Percentiles rank a stretch among this genome's conserved stretches.
Conservation (phyloP, 2,329 filamentous ascomycete species). For the Nothophaeocryptopus gaeumannii region DNA sequence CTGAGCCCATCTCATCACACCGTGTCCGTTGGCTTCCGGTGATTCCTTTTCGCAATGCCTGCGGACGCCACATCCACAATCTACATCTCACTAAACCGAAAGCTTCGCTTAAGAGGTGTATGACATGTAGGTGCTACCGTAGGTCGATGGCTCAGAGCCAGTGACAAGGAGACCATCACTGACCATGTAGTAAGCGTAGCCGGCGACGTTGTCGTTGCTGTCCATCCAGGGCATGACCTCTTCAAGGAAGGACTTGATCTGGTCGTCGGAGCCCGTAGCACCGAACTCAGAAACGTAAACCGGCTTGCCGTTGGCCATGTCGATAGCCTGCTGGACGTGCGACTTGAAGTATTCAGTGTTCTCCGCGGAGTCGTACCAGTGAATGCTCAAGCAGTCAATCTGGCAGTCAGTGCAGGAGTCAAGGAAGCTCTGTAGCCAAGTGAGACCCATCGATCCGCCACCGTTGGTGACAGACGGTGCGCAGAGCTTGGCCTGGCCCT, state of each 20-base stretch:
- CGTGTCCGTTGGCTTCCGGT: neutral
- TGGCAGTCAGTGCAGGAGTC: slow-evolving; percentile 43
- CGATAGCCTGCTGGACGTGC: slow-evolving; percentile 49
- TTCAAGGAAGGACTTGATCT: slow-evolving; percentile 49
- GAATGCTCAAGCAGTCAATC: slow-evolving; percentile 60
- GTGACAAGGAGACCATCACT: slow-evolving; percentile 35
- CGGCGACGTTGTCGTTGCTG: slow-evolving; percentile 37
- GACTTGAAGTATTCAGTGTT: slow-evolving; percentile 53
- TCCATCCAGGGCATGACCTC: slow-evolving; percentile 50
- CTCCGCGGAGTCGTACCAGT: slow-evolving; percentile 59
- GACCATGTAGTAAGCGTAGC: slow-evolving; percentile 42
- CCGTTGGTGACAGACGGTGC: slow-evolving; percentile 64
- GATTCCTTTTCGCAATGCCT: no score
- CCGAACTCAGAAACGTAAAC: slow-evolving; percentile 67
- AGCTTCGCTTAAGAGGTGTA: slow-evolving; percentile 16
- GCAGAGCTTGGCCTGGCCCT: slow-evolving; percentile 54
- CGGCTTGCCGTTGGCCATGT: slow-evolving; percentile 36
- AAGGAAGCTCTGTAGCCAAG: slow-evolving; percentile 57
- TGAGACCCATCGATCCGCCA: slow-evolving; percentile 46
- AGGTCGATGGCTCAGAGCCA: slow-evolving; percentile 31
- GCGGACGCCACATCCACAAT: no score
- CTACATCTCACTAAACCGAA: neutral
- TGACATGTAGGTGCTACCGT: slow-evolving; percentile 32
- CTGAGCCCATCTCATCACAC: neutral
- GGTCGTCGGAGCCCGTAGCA: slow-evolving; percentile 45